Evolutionary conservation across 1,284 basidiomycete genomes (phyloP), one percentile per base, ranked within the genome.

Genomic region (Xerocomus minutiporus): DNA sequence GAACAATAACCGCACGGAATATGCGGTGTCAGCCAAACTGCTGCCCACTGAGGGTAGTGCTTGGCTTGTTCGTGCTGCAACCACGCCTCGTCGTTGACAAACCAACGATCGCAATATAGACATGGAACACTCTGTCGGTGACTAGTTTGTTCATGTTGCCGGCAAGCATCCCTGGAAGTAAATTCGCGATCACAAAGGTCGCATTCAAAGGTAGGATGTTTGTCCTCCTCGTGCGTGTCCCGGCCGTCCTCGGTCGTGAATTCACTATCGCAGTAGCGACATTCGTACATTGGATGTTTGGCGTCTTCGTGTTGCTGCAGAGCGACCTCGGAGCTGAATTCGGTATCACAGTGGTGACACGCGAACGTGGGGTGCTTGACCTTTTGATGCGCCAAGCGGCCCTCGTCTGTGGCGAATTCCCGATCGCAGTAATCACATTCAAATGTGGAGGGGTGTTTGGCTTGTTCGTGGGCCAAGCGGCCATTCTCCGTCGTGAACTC

Each of bases 1-100:
- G 8, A 3, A 45, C 64, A 69, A 53, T 54, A 49, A 13, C n/a
- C 17, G 44, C 64, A 69, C 15, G 32, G 1, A n/a, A 55, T 17
- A 23, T 51, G 53, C 15, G 49, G 39, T 48, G 23, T 47, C 9
- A 3, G 17, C 15, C 3, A 7, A 13, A 35, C 13, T 5, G 38
- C 8, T 29, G 42, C 61, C 34, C 6, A 64, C 34, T 48, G 25
- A 32, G 50, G 39, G 15, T 9, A 1, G 48, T 61, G 61, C 31
- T 25, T 48, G 23, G 42, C 29, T 17, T 11, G 8, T 12, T 48
- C 9, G 20, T 51, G 50, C 36, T 41, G 44, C 26, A 28, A 46
- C 12, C 15, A 44, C 12, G 36, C 50, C 15, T 25, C 15, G 6
- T 36, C 44, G 1, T 56, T 59, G 2, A 4, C 1, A 28, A 65